Conservation (phyloP, 768 basidiomycete species). For the Pulveroboletus sp. region DNA sequence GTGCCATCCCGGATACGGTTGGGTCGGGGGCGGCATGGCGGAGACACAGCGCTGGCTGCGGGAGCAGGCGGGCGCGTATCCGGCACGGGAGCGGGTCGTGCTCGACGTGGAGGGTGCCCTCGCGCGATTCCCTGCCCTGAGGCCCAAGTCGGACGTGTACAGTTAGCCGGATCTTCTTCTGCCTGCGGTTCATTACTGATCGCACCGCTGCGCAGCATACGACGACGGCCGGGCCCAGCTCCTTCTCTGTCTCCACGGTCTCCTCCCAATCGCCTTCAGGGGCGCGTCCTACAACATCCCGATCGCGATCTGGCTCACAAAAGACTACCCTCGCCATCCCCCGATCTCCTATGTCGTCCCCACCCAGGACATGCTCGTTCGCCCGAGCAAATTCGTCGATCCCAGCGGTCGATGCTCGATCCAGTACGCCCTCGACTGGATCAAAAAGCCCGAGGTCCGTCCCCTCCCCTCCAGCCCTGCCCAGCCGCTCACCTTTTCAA, state of each 20-base stretch:
- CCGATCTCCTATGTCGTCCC: conserved; percentile 92
- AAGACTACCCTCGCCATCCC: conserved; percentile 76
- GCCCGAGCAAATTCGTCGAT: conserved; percentile 70
- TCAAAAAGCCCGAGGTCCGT: conserved; percentile 63
- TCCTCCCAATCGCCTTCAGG: conserved; percentile 82
- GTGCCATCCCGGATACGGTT: not conserved
- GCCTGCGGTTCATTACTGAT: conserved; percentile 4
- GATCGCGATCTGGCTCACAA: conserved; percentile 80
- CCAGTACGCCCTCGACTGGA: conserved; percentile 75
- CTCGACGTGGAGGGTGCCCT: conserved; percentile 62
- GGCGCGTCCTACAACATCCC: conserved; percentile 88
- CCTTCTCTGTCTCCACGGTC: conserved; percentile 85
- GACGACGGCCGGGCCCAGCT: conserved; percentile 93
- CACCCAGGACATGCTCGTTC: conserved; percentile 85
- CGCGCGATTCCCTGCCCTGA: conserved; percentile 48
- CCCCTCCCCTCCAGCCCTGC: conserved; percentile 8
- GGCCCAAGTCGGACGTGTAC: conserved; percentile 81
- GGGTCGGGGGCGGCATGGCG: conserved; percentile 14
- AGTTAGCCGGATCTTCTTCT: conserved; percentile 36
- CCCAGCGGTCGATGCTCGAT: conserved; percentile 69
- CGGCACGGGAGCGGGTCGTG: conserved; percentile 51
- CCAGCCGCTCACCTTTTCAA: conserved; percentile 27
- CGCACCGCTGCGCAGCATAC: conserved; percentile 57
- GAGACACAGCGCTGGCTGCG: conserved; percentile 59
- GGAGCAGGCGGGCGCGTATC: conserved; percentile 58